phyloP scores from a whole-genome alignment of 352 stramenopile species.

The Phytopythium mirpurense region DNA sequence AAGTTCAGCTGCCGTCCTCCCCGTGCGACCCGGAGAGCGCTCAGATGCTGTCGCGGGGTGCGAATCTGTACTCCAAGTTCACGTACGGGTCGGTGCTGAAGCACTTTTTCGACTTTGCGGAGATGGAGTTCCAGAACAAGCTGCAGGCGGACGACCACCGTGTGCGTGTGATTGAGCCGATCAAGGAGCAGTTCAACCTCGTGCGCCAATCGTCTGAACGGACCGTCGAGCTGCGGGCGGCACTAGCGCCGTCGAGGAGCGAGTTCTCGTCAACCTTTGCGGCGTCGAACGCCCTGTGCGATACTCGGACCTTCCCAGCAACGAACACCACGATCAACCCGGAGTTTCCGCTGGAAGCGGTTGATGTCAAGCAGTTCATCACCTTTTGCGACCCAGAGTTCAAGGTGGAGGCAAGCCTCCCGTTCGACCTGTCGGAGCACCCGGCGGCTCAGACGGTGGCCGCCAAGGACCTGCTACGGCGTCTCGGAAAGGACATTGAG shows the following conservation, averaged over 20 bases:
- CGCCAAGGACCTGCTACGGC: constrained; percentile 91
- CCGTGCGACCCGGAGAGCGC: constrained; percentile 66
- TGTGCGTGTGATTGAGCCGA: constrained; percentile 34
- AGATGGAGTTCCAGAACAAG: constrained; percentile 60
- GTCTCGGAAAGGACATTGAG: constrained; percentile 91
- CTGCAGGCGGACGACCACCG: constrained; percentile 55
- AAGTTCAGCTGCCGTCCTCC: constrained; percentile 46
- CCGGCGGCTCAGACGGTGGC: constrained; percentile 89
- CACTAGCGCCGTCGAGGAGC: background rate
- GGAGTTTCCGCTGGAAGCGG: constrained; percentile 63
- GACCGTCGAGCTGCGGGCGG: constrained; percentile 9
- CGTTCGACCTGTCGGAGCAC: constrained; percentile 92
- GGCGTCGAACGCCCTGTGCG: constrained; percentile 80
- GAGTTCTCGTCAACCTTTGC: constrained; percentile 30
- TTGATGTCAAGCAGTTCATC: constrained; percentile 67
- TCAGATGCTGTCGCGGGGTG: constrained; percentile 62
- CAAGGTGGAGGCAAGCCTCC: constrained; percentile 48
- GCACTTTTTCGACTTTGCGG: constrained; percentile 75
- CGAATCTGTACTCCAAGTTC: constrained; percentile 80
- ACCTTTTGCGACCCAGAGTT: constrained; percentile 68
- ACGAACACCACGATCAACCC: constrained; percentile 44
- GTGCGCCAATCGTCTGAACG: constrained; percentile 8
- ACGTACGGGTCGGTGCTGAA: constrained; percentile 76
- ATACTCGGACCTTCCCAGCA: constrained; percentile 30
- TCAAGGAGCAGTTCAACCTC: constrained; percentile 65